A percentile compares a stretch with the other conserved stretches of the same genome.
Evolutionary conservation across 1,284 basidiomycete species (phyloP).

Genomic region (Athelia psychrophila): DNA sequence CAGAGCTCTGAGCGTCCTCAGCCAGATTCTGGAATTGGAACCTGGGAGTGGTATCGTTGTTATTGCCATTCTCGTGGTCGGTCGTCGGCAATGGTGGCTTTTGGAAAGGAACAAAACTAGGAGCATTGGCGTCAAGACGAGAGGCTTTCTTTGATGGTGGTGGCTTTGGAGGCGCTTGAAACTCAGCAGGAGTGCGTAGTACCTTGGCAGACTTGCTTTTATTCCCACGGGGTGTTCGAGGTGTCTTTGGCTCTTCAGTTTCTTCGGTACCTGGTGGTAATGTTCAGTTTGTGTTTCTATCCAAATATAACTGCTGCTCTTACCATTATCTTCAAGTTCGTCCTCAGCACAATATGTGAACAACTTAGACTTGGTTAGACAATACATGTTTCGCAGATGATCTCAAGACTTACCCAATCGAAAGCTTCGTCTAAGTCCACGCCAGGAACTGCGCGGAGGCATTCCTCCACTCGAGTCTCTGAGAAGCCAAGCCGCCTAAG

Average conservation of each 20-base stretch:
- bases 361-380: conserved; percentile 45
- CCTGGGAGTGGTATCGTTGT: conserved; percentile 18
- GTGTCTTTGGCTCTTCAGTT: conserved; percentile 13
- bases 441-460: conserved; percentile 58
- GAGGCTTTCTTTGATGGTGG: conserved; percentile 14
- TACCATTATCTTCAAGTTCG: conserved; percentile 47
- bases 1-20: conserved; percentile 17
- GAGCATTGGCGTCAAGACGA: conserved; percentile 33
- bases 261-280: conserved; percentile 1
- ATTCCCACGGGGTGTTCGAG: conserved; percentile 27
- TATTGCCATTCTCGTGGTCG: conserved; percentile 6
- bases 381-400: conserved; percentile 3
- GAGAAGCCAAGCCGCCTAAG: conserved; percentile 85
- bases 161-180: conserved; percentile 21
- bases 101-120: conserved; percentile 33
- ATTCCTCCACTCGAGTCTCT: conserved; percentile 67
- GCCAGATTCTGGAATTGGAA: conserved; percentile 10
- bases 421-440: conserved; percentile 89
- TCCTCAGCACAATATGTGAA: conserved; percentile 66
- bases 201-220: conserved; percentile 22
- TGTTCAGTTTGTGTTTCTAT: neutral
- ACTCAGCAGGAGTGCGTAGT: conserved; percentile 31
- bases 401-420: conserved; percentile 73
- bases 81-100: conserved; percentile 1
- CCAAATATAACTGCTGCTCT: neutral